Evolutionary conservation across 805 yeast species (phyloP).

Genomic region (Candida lessepsii): DNA sequence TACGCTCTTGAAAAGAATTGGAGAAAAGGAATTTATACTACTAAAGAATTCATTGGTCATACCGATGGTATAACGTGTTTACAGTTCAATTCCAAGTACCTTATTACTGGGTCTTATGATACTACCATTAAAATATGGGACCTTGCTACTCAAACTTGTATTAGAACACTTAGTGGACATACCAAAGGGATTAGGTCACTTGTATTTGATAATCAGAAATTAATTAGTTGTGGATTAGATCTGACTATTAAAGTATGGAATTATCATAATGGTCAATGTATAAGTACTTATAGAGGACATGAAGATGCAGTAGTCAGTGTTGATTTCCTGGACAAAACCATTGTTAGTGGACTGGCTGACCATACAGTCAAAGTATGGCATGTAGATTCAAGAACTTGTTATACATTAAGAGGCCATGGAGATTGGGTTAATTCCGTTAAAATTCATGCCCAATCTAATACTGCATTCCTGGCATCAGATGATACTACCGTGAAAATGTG

Average conservation of each 20-base stretch:
- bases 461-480: constrained; percentile 85
- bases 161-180: constrained; percentile 85
- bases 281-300: constrained; percentile 92
- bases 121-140: constrained; percentile 93
- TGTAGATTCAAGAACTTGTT: constrained; percentile 88
- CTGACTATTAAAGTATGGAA: constrained; percentile 94
- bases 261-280: constrained; percentile 89
- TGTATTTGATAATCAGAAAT: constrained; percentile 82
- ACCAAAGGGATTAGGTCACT: constrained; percentile 81
- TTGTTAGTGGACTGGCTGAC: constrained; percentile 94
- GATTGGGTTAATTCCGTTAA: constrained; percentile 92
- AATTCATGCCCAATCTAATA: constrained; percentile 73
- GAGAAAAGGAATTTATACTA: constrained; percentile 75
- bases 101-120: constrained; percentile 93
- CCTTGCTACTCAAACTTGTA: constrained; percentile 69
- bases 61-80: constrained; percentile 85
- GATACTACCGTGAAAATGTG: constrained; percentile 93
- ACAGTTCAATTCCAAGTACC: constrained; percentile 70
- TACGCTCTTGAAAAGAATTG: constrained; percentile 91
- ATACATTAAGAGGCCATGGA: constrained; percentile 87
- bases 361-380: constrained; percentile 94
- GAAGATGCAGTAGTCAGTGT: constrained; percentile 81
- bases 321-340: constrained; percentile 74
- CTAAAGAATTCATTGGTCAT: constrained; percentile 74
- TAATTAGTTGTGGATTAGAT: constrained; percentile 91